These are phyloP conservation scores for Hypoxylon sp. DNA, from an alignment of 2,329 filamentous ascomycete species.

Conservation along the genomic window DNA sequence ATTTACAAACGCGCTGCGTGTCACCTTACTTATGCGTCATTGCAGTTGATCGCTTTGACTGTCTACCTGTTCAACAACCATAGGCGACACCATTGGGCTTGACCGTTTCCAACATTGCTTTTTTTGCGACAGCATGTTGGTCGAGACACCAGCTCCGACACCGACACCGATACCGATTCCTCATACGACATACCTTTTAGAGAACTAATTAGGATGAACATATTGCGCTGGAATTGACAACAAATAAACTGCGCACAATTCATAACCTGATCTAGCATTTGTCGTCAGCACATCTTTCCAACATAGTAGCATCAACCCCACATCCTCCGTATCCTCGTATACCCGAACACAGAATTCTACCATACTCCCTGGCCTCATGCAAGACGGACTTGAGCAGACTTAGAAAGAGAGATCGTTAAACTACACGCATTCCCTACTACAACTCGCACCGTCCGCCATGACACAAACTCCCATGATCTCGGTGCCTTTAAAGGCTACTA, in stretches of 20 bases:
- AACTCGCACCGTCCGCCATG: slow-evolving; percentile 56
- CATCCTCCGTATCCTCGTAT: slow-evolving; percentile 9
- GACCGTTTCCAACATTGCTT: slow-evolving; percentile 17
- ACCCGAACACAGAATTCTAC: slow-evolving; percentile 3
- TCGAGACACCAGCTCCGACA: too few species aligned
- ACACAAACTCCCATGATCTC: slow-evolving; percentile 95
- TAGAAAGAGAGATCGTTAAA: slow-evolving; percentile 12
- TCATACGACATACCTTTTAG: slow-evolving; percentile 11
- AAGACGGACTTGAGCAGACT: slow-evolving; percentile 3
- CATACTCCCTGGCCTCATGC: slow-evolving; percentile 23
- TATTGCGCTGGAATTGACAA: slow-evolving; percentile 10
- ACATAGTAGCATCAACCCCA: slow-evolving; percentile 34
- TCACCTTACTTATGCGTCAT: slow-evolving; percentile 35
- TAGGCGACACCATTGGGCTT: slow-evolving; percentile 24
- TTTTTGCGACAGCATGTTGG: slow-evolving; percentile 37
- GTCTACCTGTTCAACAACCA: slow-evolving; percentile 2
- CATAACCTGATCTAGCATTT: slow-evolving; percentile 2
- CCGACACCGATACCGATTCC: too few species aligned
- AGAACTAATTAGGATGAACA: slow-evolving; percentile 14
- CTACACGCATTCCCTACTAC: slow-evolving; percentile 10
- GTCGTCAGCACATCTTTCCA: slow-evolving; percentile 20
- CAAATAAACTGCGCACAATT: slow-evolving; percentile 8
- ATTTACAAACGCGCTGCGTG: slow-evolving; percentile 40
- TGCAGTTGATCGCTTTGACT: slow-evolving; percentile 13
- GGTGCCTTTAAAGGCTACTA: slow-evolving; percentile 89